phyloP scores from a whole-genome alignment of 805 yeast genomes.

The Ogataea philodendri region DNA sequence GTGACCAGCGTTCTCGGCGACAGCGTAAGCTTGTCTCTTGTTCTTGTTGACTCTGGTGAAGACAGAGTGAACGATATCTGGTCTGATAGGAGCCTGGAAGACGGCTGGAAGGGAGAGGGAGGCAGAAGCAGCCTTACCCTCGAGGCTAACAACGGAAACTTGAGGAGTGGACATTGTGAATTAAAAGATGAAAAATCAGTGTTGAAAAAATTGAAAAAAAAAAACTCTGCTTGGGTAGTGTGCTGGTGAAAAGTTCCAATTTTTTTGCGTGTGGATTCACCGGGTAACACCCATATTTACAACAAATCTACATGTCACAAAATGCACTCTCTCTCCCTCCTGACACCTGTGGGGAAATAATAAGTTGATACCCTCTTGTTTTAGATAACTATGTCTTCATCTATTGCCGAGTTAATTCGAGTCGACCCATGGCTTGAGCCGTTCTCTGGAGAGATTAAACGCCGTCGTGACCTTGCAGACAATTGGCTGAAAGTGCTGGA shows the following conservation, averaged over 20 bases:
- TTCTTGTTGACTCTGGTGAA: conserved; percentile 98
- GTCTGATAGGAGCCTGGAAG: conserved; percentile 99
- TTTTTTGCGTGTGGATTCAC: conserved; percentile 2
- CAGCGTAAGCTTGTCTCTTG: conserved; percentile 99
- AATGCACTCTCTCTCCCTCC: conserved; percentile 2
- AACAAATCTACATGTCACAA: not conserved
- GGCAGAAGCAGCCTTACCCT: conserved; percentile 83
- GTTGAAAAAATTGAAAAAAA: conserved; percentile 4
- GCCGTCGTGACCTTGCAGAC: conserved; percentile 64
- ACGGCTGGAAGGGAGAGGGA: conserved; percentile 96
- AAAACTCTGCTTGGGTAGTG: conserved; percentile 3
- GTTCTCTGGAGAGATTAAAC: conserved; percentile 59
- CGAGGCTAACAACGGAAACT: conserved; percentile 84
- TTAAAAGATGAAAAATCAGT: conserved; percentile 7
- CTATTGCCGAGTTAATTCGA: conserved; percentile 35
- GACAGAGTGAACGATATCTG: conserved; percentile 98
- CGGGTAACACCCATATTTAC: conserved; percentile 14
- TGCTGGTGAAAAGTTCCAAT: conserved; percentile 6
- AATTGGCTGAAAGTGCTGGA: conserved; percentile 59
- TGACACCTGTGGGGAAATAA: conserved; percentile 7
- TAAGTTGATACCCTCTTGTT: conserved; percentile 11
- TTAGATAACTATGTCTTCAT: conserved; percentile 6
- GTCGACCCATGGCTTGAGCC: conserved; percentile 89
- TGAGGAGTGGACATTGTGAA: conserved; percentile 71
- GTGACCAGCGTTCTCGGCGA: conserved; percentile 98